Conservation (phyloP, 208 protist species). For the Leishmania mexicana region DNA sequence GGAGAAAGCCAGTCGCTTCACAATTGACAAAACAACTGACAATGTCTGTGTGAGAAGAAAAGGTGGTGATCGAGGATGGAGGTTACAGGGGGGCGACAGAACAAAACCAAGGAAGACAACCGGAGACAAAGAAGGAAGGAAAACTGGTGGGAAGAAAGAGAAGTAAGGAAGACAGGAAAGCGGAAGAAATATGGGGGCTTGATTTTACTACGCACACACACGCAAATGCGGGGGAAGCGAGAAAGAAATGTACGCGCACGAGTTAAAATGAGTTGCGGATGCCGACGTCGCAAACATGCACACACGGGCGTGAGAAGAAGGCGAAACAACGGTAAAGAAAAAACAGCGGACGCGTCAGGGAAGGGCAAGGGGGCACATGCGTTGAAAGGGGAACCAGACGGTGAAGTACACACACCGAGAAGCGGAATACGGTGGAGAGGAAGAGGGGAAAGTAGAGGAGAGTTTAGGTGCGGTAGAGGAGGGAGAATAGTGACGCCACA, state of each 20-base stretch:
- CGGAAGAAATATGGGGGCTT: neutral
- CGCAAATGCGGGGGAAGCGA: neutral
- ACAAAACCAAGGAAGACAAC: neutral
- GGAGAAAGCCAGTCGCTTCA: neutral
- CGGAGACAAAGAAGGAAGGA: neutral
- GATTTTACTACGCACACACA: neutral
- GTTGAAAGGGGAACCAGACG: neutral
- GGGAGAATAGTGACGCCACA: neutral
- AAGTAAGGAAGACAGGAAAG: neutral
- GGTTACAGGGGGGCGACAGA: neutral
- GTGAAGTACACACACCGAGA: neutral
- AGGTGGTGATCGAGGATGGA: neutral
- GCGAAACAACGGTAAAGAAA: neutral
- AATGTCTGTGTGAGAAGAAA: neutral
- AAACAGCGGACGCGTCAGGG: neutral
- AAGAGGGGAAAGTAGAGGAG: neutral
- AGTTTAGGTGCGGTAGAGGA: neutral
- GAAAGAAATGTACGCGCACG: neutral
- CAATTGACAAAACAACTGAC: neutral
- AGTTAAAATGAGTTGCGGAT: neutral
- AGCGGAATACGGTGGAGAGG: neutral
- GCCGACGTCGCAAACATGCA: neutral
- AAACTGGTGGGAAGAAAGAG: neutral
- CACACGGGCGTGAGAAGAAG: neutral
- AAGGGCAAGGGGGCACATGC: neutral